Base-by-base conservation (phyloP, 495 filamentous ascomycete genomes). In the Tricharina praecox region DNA sequence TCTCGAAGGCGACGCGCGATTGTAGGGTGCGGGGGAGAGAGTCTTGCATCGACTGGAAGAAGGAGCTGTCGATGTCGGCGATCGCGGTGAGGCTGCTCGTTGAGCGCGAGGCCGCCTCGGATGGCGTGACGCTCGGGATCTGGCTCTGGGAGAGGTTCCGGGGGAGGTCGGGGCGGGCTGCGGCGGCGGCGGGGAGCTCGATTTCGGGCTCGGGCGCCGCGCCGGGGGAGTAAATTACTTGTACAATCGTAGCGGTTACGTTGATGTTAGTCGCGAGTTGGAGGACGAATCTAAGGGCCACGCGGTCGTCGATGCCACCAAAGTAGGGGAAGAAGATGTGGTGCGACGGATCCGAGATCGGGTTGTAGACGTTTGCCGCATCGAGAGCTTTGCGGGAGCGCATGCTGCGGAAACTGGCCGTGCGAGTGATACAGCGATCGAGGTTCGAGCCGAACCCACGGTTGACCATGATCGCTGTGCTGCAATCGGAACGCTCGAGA, bases 241-340 rank as follows among this genome's bases (percentile, higher is more conserved):
- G 71, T 9, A 80, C 65, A 33, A 86, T 71, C 0, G 79, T 81
- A 2, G 73, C 79, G 0, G 83, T 85, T 32, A 94, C 75, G 32
- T 84, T 76, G 10, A 71, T 69, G 53, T 85, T 86, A 54, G 75
- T 73, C 0, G 76, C 79, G 0, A 95, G 67, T 52, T 92, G 87
- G 13, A 95, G 69, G 4, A 90, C 77, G 25, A 95, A 73, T 3
- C 78, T 70, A 0, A 94, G 68, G 0, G 86, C 85, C 35, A 77
- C 72, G n/a, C 74, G 76, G 59, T 94, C 88, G 62, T 96, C 90
- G 2, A 68, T 61, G 3, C 86, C 84, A 35, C 90, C 90, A 49
- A 93, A 77, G 65, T 81, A 95, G 2, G 85, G 84, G 43, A 93
- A 67, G 55, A 92, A 85, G 51, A 97, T 69, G 53, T 93, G 86